These are phyloP conservation scores for Fusarium equiseti DNA, from an alignment of 2,329 filamentous ascomycete species.

Conservation along the genomic window DNA sequence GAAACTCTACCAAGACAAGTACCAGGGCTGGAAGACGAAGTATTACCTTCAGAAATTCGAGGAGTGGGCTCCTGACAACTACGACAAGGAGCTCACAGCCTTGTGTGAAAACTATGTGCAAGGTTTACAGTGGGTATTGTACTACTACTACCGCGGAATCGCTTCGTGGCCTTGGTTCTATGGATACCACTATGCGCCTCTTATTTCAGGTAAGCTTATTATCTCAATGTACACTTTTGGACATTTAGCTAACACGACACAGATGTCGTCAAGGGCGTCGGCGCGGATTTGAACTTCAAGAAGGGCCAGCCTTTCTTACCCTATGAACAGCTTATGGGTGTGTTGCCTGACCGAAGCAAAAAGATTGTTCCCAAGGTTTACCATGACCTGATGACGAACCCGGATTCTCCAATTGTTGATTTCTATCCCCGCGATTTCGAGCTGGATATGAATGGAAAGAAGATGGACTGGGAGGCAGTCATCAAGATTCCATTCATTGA, in stretches of 20 bases:
- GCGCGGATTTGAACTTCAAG: constrained; percentile 89
- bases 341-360: constrained; percentile 96
- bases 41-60: constrained; percentile 92
- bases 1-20: constrained; percentile 89
- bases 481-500: constrained; percentile 99
- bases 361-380: constrained; percentile 91
- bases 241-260: constrained; percentile 51
- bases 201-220: constrained; percentile 79
- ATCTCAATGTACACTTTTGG: neutral
- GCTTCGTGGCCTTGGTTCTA: constrained; percentile 99
- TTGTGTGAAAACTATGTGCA: constrained; percentile 97
- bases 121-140: constrained; percentile 96
- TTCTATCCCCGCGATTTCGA: constrained; percentile 98
- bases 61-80: constrained; percentile 84
- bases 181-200: constrained; percentile 93
- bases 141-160: constrained; percentile 97
- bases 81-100: constrained; percentile 79
- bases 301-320: constrained; percentile 95
- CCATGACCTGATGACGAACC: constrained; percentile 91
- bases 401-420: constrained; percentile 92
- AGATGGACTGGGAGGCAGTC: constrained; percentile 99
- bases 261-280: constrained; percentile 90
- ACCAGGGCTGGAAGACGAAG: constrained; percentile 91
- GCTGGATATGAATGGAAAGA: constrained; percentile 99
- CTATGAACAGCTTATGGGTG: constrained; percentile 98